A percentile compares a stretch with the other conserved stretches of the same genome.
These are phyloP conservation scores for Nicotiana noctiflora DNA, from an alignment of 257 asterid species.

Conservation along the genomic window DNA sequence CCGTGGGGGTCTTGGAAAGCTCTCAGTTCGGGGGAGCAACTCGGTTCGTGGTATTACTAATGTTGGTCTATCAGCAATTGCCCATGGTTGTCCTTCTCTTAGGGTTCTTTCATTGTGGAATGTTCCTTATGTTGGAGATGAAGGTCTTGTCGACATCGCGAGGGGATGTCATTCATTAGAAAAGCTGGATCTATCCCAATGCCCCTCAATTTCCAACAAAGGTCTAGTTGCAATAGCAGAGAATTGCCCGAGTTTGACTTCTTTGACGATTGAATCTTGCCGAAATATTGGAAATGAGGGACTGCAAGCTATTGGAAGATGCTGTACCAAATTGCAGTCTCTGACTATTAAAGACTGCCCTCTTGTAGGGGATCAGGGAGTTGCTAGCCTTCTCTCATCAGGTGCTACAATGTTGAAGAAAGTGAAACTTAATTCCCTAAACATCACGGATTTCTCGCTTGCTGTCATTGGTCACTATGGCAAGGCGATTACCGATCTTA, in stretches of 20 bases:
- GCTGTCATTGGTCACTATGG: conserved; percentile 86
- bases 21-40: conserved; percentile 65
- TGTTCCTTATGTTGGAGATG: conserved; percentile 60
- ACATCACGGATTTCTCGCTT: conserved; percentile 64
- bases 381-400: conserved; percentile 53
- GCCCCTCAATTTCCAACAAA: conserved; percentile 59
- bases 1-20: conserved; percentile 97
- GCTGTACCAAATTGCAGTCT: conserved; percentile 59
- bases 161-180: conserved; percentile 66
- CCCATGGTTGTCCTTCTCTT: conserved; percentile 85
- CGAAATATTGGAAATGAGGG: conserved; percentile 57
- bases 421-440: conserved; percentile 64
- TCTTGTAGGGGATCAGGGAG: conserved; percentile 72
- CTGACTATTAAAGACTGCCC: conserved; percentile 69
- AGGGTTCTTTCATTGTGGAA: conserved; percentile 72
- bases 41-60: conserved; percentile 51
- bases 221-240: conserved; percentile 63
- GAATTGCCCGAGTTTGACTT: conserved; percentile 53
- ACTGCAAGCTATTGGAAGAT: conserved; percentile 50
- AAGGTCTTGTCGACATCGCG: conserved; percentile 72
- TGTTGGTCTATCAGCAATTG: conserved; percentile 64
- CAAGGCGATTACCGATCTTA: conserved; percentile 51
- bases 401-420: conserved; percentile 43
- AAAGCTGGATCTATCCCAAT: conserved; percentile 73
- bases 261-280: conserved; percentile 69